Evolutionary conservation across 768 basidiomycete genomes (phyloP).

Genomic region (Tylopilus sp.): DNA sequence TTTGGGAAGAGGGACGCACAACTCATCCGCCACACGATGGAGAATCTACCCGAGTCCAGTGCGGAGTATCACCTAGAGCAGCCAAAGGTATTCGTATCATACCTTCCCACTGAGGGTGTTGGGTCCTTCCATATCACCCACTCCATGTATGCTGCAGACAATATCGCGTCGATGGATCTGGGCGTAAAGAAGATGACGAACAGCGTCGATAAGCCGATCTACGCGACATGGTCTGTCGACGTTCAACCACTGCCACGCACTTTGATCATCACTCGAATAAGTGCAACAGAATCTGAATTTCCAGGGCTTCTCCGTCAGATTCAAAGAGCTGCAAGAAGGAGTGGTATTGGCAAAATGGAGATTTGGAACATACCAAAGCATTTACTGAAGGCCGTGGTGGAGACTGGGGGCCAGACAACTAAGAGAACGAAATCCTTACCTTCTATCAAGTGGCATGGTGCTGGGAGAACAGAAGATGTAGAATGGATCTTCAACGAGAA

Average conservation of each 20-base stretch:
- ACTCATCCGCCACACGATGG: slow-evolving; percentile 34
- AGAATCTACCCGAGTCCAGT: slow-evolving; percentile 5
- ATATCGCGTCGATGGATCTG: slow-evolving; percentile 16
- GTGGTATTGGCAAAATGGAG: slow-evolving; percentile 39
- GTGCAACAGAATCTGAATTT: slow-evolving; percentile 31
- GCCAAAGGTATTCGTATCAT: slow-evolving; percentile 30
- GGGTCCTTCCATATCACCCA: slow-evolving; percentile 42
- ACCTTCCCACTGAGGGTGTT: slow-evolving; percentile 46
- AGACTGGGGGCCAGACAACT: slow-evolving; percentile 30
- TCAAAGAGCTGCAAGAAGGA: slow-evolving; percentile 33
- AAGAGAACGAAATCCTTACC: slow-evolving; percentile 40
- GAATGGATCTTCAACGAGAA: slow-evolving; percentile 50
- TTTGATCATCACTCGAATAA: slow-evolving; percentile 45
- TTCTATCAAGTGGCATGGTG: slow-evolving; percentile 49
- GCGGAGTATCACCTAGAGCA: slow-evolving; percentile 5
- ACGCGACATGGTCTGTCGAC: slow-evolving; percentile 47
- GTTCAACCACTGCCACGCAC: slow-evolving; percentile 28
- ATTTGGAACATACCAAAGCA: slow-evolving; percentile 38
- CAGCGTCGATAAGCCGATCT: slow-evolving; percentile 15
- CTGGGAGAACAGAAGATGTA: slow-evolving; percentile 30
- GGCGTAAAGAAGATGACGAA: slow-evolving; percentile 15
- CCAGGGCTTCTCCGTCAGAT: slow-evolving; percentile 34
- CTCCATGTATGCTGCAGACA: slow-evolving; percentile 19
- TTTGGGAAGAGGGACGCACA: slow-evolving; percentile 42
- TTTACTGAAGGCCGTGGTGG: slow-evolving; percentile 26